Percentiles rank a stretch among this genome's conserved stretches.
phyloP scores from a whole-genome alignment of 352 stramenopile genomes.

The Globisporangium spinosum region DNA sequence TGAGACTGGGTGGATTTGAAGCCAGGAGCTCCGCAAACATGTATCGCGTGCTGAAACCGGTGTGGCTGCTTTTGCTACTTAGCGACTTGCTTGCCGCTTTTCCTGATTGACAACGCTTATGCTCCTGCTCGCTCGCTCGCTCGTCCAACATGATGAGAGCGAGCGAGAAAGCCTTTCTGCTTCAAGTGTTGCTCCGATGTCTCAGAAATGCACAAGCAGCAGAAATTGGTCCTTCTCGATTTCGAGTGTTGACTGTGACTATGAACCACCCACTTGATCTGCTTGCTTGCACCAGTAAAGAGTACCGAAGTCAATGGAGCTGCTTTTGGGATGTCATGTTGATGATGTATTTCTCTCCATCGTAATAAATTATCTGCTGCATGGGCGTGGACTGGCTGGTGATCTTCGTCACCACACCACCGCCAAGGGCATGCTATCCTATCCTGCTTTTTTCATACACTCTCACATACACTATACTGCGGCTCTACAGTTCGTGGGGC shows the following conservation, averaged over 20 bases:
- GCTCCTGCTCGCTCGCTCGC: too few species aligned
- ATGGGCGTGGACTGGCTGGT: background rate
- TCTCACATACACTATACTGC: constrained; percentile 1
- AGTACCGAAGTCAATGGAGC: background rate
- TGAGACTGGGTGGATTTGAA: background rate
- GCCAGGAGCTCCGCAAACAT: background rate
- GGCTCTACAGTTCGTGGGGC: background rate
- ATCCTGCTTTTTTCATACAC: background rate
- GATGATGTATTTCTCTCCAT: background rate
- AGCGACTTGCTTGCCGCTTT: background rate
- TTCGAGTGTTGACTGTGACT: background rate
- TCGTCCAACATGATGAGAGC: background rate
- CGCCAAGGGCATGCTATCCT: background rate
- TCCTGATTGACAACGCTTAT: background rate
- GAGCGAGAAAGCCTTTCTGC: background rate
- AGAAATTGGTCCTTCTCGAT: background rate
- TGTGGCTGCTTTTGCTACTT: background rate
- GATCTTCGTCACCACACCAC: background rate
- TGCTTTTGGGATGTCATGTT: background rate
- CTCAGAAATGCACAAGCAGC: background rate
- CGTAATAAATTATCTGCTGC: constrained; percentile 2
- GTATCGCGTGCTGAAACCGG: background rate
- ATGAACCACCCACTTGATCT: background rate
- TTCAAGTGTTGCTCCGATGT: background rate
- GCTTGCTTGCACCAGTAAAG: too few species aligned